These are phyloP conservation scores for Penicillium sp. DNA, from an alignment of 2,329 filamentous ascomycete species.

Conservation along the genomic window DNA sequence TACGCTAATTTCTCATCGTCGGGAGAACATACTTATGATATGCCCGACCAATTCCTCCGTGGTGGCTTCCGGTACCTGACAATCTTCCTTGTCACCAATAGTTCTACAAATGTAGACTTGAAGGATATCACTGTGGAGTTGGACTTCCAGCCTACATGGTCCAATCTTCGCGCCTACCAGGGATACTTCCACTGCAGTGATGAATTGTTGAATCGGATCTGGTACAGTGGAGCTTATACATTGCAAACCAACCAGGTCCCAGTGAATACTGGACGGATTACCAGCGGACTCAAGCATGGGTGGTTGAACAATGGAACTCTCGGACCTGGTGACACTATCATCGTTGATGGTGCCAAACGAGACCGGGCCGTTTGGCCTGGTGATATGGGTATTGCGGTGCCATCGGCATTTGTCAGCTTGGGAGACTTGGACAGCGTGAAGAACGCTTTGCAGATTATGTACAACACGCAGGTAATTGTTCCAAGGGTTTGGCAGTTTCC, in stretches of 20 bases:
- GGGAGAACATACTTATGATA: constrained; percentile 45
- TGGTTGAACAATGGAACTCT: constrained; percentile 51
- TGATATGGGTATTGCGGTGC: constrained; percentile 59
- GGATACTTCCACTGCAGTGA: constrained; percentile 61
- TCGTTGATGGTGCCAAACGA: constrained; percentile 53
- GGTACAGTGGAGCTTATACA: constrained; percentile 63
- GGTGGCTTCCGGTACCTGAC: constrained; percentile 56
- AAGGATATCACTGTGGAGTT: constrained; percentile 52
- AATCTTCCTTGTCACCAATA: constrained; percentile 44
- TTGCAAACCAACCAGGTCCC: constrained; percentile 55
- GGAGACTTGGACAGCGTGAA: constrained; percentile 55
- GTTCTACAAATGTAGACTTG: constrained; percentile 44
- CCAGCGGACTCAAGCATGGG: constrained; percentile 38
- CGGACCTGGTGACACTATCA: constrained; percentile 49
- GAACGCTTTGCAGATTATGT: constrained; percentile 57
- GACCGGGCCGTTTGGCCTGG: constrained; percentile 55
- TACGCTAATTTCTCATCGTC: constrained; percentile 44
- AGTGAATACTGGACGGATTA: constrained; percentile 44
- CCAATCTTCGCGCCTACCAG: constrained; percentile 59
- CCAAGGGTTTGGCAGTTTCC: too few species aligned
- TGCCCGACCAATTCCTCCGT: constrained; percentile 48
- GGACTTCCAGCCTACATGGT: constrained; percentile 58
- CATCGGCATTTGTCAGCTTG: constrained; percentile 50
- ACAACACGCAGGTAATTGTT: constrained; percentile 47
- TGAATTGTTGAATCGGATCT: constrained; percentile 61